phyloP scores from a whole-genome alignment of 129 eudicot genomes.

The Daucus carota region DNA sequence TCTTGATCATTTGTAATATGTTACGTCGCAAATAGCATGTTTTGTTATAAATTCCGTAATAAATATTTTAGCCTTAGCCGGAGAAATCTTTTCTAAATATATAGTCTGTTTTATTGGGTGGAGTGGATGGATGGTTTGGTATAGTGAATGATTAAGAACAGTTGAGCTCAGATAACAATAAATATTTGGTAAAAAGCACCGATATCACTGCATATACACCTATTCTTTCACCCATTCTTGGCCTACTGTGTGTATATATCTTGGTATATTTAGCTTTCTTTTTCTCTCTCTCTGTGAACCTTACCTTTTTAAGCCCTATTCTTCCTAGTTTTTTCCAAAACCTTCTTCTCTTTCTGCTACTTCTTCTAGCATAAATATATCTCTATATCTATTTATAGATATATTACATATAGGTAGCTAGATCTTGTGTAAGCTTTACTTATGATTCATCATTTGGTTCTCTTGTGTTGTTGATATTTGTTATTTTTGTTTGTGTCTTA shows the following conservation, averaged over 20 bases:
- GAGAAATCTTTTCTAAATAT: too few relatives aligned
- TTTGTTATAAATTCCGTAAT: too few relatives aligned
- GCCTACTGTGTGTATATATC: neutral
- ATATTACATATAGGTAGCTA: neutral
- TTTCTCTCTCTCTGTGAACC: slow-evolving; percentile 10
- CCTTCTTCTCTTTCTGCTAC: neutral
- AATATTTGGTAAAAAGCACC: neutral
- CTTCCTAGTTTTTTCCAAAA: slow-evolving; percentile 10
- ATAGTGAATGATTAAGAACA: neutral
- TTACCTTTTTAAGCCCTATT: slow-evolving; percentile 25
- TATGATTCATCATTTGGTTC: neutral
- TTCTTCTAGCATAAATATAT: neutral
- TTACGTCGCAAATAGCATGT: too few relatives aligned
- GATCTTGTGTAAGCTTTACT: neutral
- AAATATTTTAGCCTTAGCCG: too few relatives aligned
- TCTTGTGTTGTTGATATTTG: too few relatives aligned
- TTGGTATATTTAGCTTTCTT: slow-evolving; percentile 4
- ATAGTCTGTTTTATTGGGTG: neutral
- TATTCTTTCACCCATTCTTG: slow-evolving; percentile 14
- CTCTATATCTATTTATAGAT: slow-evolving; percentile 11
- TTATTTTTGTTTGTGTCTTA: neutral
- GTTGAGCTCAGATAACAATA: neutral
- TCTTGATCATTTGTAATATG: too few relatives aligned
- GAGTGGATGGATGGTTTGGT: neutral
- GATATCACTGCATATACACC: neutral